Evolutionary conservation across 164 flowering plant species (phyloP).

Genomic region (Tetracentron sinense): DNA sequence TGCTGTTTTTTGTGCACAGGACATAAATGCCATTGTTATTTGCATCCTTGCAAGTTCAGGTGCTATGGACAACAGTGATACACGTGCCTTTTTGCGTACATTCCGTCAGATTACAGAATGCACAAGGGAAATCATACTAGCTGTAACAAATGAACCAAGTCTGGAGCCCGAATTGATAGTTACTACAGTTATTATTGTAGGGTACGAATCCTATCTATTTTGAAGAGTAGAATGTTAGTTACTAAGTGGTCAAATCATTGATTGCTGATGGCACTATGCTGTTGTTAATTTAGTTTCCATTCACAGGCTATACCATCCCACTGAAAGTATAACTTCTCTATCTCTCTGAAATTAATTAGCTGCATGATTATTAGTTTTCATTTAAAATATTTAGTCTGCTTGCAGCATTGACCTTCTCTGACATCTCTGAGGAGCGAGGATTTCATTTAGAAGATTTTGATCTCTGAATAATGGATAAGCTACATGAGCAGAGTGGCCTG

Average conservation of each 20-base stretch:
- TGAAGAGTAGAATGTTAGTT: neutral
- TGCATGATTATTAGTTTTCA: neutral
- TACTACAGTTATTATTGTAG: slow-evolving; percentile 54
- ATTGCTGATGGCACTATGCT: neutral
- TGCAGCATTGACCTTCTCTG: neutral
- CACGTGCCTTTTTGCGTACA: slow-evolving; percentile 33
- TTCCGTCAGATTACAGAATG: slow-evolving; percentile 59
- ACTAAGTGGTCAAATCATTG: neutral
- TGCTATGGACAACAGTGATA: slow-evolving; percentile 32
- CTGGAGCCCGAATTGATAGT: slow-evolving; percentile 59
- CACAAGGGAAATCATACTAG: slow-evolving; percentile 45
- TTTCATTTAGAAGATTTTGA: neutral
- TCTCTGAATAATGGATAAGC: neutral
- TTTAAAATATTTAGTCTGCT: neutral
- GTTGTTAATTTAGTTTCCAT: neutral
- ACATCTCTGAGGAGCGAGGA: neutral
- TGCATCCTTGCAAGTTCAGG: slow-evolving; percentile 59
- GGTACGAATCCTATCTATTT: slow-evolving; percentile 42
- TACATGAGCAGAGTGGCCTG: no score
- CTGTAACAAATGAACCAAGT: slow-evolving; percentile 52
- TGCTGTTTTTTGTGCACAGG: slow-evolving; percentile 35
- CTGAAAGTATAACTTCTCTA: neutral
- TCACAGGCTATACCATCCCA: neutral
- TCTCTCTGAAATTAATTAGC: neutral
- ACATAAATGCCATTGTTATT: slow-evolving; percentile 45